Evolutionary conservation across 352 stramenopile genomes (phyloP), one percentile per base, ranked within the genome.

Genomic region (Pythium vanterpoolii): DNA sequence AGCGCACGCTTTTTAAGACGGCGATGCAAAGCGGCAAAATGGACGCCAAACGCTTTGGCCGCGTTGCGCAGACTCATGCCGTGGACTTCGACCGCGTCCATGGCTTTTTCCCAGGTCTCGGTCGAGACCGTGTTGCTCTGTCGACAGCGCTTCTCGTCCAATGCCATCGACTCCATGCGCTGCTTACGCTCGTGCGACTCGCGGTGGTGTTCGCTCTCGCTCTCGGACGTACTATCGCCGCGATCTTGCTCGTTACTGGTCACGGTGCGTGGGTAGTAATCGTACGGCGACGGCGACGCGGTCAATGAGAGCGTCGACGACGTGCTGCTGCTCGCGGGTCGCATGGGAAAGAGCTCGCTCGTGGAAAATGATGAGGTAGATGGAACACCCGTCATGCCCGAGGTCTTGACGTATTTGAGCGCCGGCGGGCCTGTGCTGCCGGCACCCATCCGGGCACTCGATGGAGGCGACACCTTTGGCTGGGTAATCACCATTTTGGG

Each of bases 1-100:
- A n/a, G 23, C 71, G 76, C 70, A 7, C 80, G 74, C 58, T 88
- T 90, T 65, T 90, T 90, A 13, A 88, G 56, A 3, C 76, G 73
- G 26, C 80, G 77, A 47, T 88, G 71, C 16, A 90, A 69, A 18
- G 80, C 77, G 1, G 78, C 78, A 51, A 88, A 88, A 60, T 87
- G 77, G 31, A 88, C 76, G 14, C 74, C 76, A 52, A 85, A 75
- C 4, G 65, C 68, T 42, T 84, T 87, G 24, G 80, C 80, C 3
- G 80, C 76, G 30, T 70, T 77, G 30, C 80, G 76, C 18, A 90
- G 69, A 56, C 80, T 90, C 80, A 88, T 87, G 18, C 77, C 77
- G 43, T 87, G 71, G 30, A 81, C 77, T 30, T 78, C 74, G 11
- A 90, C 77, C 44, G 79, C 80, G 47, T 84, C 75, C 64, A 88